Conservation (phyloP, 345 rosid genomes). For the Angophora floribunda region DNA sequence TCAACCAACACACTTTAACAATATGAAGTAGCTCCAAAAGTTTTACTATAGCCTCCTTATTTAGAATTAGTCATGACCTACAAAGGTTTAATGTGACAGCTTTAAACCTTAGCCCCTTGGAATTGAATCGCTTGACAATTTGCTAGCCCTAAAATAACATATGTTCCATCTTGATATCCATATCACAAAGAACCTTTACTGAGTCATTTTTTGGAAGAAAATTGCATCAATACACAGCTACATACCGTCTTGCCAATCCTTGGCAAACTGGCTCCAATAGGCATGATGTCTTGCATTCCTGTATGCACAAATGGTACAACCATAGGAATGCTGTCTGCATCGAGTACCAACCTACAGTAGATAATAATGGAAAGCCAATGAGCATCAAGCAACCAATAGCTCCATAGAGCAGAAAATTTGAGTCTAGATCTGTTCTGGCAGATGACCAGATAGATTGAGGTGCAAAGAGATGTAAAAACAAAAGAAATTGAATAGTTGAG, state of each 20-base stretch:
- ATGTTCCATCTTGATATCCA: not conserved
- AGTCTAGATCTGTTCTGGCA: not conserved
- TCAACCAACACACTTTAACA: not conserved
- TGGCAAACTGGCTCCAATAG: constrained; percentile 79
- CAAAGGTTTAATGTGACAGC: not conserved
- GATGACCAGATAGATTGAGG: not conserved
- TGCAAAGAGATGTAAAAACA: not conserved
- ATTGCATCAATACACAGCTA: not conserved
- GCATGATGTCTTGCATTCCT: constrained; percentile 98
- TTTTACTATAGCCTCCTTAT: not conserved
- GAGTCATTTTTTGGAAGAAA: not conserved
- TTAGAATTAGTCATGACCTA: not conserved
- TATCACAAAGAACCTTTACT: not conserved
- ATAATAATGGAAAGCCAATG: not conserved
- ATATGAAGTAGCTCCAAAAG: not conserved
- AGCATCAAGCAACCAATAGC: not conserved
- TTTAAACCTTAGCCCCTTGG: not conserved
- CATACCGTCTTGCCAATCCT: constrained; percentile 86
- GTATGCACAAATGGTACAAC: constrained; percentile 92
- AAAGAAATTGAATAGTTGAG: not conserved
- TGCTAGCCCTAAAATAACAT: not conserved
- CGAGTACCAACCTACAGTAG: constrained; percentile 64
- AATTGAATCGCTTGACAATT: not conserved
- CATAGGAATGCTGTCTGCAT: constrained; percentile 69
- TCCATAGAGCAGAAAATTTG: not conserved